Base-by-base conservation (phyloP, 208 protist genomes). In the Leishmania major region DNA sequence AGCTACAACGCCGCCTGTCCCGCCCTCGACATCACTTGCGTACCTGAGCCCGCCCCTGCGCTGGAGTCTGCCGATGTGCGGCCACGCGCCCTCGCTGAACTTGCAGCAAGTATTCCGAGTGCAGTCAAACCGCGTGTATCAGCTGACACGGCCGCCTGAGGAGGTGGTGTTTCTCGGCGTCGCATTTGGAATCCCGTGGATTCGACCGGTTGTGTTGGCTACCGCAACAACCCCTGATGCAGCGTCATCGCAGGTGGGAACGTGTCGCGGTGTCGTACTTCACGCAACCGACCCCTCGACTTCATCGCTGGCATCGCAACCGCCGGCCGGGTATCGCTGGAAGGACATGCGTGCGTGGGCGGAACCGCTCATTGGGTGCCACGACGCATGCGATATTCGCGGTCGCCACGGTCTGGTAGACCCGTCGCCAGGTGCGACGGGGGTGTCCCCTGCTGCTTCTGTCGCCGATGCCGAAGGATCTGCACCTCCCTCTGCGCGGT, bases 91-190 rank as follows among this genome's bases (percentile, higher is more conserved):
- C 13, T 22, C 45, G 13, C 66, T 86, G 19, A 53, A 82, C 53
- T 73, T 82, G 17, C 13, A 43, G 15, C 55, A 71, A 43, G 19
- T 86, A 13, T 86, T 86, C 64, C 60, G 79, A 6, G 75, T 81
- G 47, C 15, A 37, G 57, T 79, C 79, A 25, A 5, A 31, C 47
- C 62, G 28, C 22, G 80, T 82, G 10, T 87, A 87, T 47, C 75
- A 60, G 13, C 72, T 87, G 3, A 13, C 43, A 0, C 59, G 25
- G 1, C 80, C 70, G 3, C 22, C 11, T 0, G 77, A 78, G 43
- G 76, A 84, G 45, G 92, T 93, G n/a, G 78, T 88, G 7, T 93
- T 95, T 78, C 55, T 93, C 13, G 92, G 92, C 35, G 81, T 87
- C 10, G 90, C 90, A 3, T 87, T 84, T 75, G 92, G 90, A 37